Conservation (phyloP, 352 stramenopile genomes). For the Pythium monospermum region DNA sequence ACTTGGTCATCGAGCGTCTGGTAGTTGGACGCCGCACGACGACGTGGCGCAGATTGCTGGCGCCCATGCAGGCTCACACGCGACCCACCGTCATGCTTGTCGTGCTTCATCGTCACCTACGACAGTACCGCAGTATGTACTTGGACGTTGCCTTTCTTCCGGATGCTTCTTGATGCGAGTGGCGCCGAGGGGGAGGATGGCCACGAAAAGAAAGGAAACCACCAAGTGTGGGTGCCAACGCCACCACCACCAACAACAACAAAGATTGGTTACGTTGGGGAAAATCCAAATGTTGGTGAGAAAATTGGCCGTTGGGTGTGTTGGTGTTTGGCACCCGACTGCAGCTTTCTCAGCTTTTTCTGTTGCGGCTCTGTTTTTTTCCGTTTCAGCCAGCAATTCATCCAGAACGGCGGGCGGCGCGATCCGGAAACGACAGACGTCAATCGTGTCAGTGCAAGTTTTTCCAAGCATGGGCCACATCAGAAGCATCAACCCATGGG, state of each 20-base stretch:
- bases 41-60: conserved; percentile 29
- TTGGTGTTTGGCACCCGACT: neutral
- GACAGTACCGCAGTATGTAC: no score
- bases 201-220: neutral
- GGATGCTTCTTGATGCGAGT: no score
- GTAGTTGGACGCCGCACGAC: conserved; percentile 72
- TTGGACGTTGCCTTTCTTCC: no score
- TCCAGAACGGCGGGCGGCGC: neutral
- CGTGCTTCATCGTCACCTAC: neutral
- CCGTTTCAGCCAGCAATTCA: neutral
- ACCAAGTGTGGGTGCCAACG: no score
- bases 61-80: conserved; percentile 20
- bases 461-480: neutral
- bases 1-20: conserved; percentile 68
- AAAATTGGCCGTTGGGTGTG: neutral
- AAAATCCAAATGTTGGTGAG: neutral
- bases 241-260: no score
- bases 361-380: neutral
- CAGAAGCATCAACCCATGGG: no score
- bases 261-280: neutral
- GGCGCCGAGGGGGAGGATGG: neutral
- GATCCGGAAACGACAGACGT: conserved; percentile 4
- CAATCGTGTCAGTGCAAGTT: conserved; percentile 8
- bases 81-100: conserved; percentile 4
- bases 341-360: neutral